Evolutionary conservation across 768 basidiomycete species (phyloP), one percentile per base, ranked within the genome.

Genomic region (Mycena kentingensis): DNA sequence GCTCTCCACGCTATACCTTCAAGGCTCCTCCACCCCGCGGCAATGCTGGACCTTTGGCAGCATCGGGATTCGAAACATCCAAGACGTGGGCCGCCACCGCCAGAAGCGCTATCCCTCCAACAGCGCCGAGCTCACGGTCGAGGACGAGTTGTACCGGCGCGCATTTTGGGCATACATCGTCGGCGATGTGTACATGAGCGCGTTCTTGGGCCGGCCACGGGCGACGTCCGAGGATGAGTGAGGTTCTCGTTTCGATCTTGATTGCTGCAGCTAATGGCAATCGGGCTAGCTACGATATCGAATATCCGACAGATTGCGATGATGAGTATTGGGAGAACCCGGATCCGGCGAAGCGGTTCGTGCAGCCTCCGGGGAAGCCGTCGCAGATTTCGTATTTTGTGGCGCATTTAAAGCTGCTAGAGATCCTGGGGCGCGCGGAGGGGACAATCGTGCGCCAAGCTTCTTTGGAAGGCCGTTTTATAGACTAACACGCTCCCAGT

Each of bases 71-170:
- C 83, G 88, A 2, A 70, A 84, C 38, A 79, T 83, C 0, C 83
- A 89, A 63, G 89, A 93, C 55, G 79, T 88, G 35, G 83, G 90
- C 26, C 84, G 80, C 1, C 90, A 91, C 66, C 67, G 72, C n/a
- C n/a, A n/a, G n/a, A n/a, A 51, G 7, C 66, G 76, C 28, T 69
- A 66, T 41, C 52, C 62, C 15, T 56, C 63, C 24, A 67, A 55
- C 51, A 61, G 6, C n/a, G n/a, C n/a, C 52, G 62, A 67, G 15
- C 74, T 73, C 2, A 76, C 69, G 8, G 67, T 72, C 8, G 84
- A 89, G 57, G 77, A 84, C 47, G 88, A 92, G 65, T 73, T 87
- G 22, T 88, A 86, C 81, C 87, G 87, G 63, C 77, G 84, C 21
- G 80, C 77, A 7, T 85, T 84, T 59, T 85, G 82, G 81, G 62